Evolutionary conservation across 106 monocot genomes (phyloP).

Genomic region (Phalaenopsis equestris): DNA sequence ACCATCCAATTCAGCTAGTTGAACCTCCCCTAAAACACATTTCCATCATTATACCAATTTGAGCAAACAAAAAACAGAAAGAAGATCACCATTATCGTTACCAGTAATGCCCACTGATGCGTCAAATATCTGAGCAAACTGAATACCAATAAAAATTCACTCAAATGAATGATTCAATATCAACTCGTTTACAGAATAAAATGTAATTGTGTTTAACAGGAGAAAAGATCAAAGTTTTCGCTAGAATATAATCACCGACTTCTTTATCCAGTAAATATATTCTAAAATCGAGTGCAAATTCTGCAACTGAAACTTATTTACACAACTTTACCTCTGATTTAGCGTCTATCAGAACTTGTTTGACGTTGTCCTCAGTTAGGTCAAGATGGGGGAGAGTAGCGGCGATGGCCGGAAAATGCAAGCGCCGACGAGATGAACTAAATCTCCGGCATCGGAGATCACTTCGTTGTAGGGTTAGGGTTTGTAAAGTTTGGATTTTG

Average conservation of each 20-base stretch:
- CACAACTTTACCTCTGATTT: constrained; percentile 37
- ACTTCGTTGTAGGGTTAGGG: constrained; percentile 7
- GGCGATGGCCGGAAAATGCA: constrained; percentile 16
- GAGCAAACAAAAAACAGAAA: not conserved
- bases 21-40: constrained; percentile 38
- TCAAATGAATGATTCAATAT: not conserved
- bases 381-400: constrained; percentile 41
- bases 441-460: not conserved
- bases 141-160: constrained; percentile 10
- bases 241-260: too few species aligned
- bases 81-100: not conserved
- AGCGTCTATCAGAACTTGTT: constrained; percentile 51
- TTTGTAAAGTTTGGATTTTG: not conserved
- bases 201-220: too few species aligned
- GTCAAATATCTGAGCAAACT: constrained; percentile 63
- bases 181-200: too few species aligned
- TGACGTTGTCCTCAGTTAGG: constrained; percentile 61
- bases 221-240: too few species aligned
- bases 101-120: constrained; percentile 56
- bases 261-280: too few species aligned
- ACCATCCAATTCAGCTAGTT: constrained; percentile 85
- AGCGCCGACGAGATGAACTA: not conserved
- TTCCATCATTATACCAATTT: not conserved
- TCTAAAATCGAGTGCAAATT: not conserved
- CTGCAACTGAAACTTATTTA: not conserved